Percentiles rank a stretch among this genome's conserved stretches.
Evolutionary conservation across 345 rosid genomes (phyloP).

Genomic region (Cochlearia excelsa): DNA sequence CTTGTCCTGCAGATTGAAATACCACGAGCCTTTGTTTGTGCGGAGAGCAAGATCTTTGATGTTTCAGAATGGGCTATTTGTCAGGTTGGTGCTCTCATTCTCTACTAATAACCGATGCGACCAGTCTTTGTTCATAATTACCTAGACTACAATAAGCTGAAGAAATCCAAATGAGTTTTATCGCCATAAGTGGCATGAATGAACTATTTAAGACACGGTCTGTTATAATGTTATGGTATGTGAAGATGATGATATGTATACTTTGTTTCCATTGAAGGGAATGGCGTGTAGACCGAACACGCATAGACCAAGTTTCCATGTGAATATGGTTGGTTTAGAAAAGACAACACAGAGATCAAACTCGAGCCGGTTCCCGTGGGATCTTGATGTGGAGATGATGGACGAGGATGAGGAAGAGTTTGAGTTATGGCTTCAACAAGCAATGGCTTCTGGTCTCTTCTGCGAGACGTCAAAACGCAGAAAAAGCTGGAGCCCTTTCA

Average conservation of each 20-base stretch:
- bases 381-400: constrained; percentile 76
- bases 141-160: constrained; percentile 3
- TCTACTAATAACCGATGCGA: background rate
- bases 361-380: constrained; percentile 55
- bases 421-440: constrained; percentile 88
- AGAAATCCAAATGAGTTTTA: background rate
- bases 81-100: constrained; percentile 51
- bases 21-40: constrained; percentile 98
- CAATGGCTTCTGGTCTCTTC: constrained; percentile 84
- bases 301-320: background rate
- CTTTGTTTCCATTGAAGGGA: background rate
- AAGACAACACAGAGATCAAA: constrained; percentile 75
- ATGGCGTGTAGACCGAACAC: background rate
- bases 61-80: constrained; percentile 99
- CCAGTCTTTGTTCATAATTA: background rate
- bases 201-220: background rate
- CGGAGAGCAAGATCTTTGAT: constrained; percentile 97
- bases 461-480: constrained; percentile 82
- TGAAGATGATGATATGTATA: too few relatives aligned
- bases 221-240: too few relatives aligned
- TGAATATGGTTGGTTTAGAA: constrained; percentile 63
- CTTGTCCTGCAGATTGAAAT: constrained; percentile 63
- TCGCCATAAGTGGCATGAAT: background rate
- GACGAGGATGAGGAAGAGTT: constrained; percentile 89
- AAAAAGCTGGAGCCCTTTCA: constrained; percentile 97